Evolutionary conservation across 176 grass and related monocot species (phyloP), one percentile per base, ranked within the genome.

Genomic region (Triticum aestivum): DNA sequence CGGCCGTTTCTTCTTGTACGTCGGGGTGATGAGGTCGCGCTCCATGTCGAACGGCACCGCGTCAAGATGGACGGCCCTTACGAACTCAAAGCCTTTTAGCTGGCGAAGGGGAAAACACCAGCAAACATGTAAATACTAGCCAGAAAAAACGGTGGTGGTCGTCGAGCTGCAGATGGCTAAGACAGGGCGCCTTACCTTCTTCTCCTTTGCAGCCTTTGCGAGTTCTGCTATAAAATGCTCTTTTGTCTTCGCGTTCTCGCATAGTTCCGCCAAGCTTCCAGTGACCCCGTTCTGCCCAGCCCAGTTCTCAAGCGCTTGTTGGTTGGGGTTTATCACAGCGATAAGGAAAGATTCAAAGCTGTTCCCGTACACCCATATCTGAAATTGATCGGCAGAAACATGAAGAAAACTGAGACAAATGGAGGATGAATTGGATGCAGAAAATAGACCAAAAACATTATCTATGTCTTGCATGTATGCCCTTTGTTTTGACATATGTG

Each of bases 301-400:
- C 96, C 93, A 98, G 17, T 18, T 47, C 10, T 98, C 83, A 56
- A 98, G 90, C 49, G 45, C 75, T 90, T 92, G 88, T 74, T 91
- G 56, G 84, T 98, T 95, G 3, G 96, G 96, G 82, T 98, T 98
- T 49, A 88, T 79, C 21, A 95, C 78, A 10, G 91, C 93, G 41
- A 98, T 77, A 78, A 98, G 93, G 81, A 20, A 94, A 12, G 93
- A 96, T 72, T 98, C 96, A 65, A 98, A 98, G 45, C 96, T 98
- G 74, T 96, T 98, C 34, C 93, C 96, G 2, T 98, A 98, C 56
- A 98, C 81, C 96, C 96, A 98, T 85, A 98, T 91, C 96, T 98
- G 88, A 92, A 83, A 92, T 85, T 49, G 75, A 89, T 84, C 78
- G 82, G 61, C 58, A 45, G 52, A 77, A 77, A 17, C 85, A 45